Base-by-base conservation (phyloP, 352 stramenopile genomes). In the Phytopythium chamaehyphon region DNA sequence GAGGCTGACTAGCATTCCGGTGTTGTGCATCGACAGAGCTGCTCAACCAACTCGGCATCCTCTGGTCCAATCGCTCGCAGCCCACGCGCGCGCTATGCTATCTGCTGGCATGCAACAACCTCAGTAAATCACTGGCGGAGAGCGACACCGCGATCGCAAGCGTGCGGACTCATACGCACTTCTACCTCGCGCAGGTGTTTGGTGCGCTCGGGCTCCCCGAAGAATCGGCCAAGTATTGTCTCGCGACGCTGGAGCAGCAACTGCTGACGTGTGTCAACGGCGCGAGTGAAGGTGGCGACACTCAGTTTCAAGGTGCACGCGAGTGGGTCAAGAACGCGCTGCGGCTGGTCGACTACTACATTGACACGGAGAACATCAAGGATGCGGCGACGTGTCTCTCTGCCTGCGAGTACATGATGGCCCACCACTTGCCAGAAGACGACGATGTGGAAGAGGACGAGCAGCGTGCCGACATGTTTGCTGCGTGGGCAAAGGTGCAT, bases 181-280 rank as follows among this genome's bases (percentile, higher is more conserved):
- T 91, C 47, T 91, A 87, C 55, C 50, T 91, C 40, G 80, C 80
- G 7, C 80, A 91, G 40, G 64, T 88, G 26, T 91, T 84, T 42
- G 72, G 71, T 15, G 64, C 59, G 10, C 66, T 91, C 16, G 55
- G 75, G 8, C 50, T 69, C 33, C 57, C 73, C 1, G 69, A 81
- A 19, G 64, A 73, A 23, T 88, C 80, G 15, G 77, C 80, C 9
- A 60, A 51, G 55, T 85, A 75, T 49, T 91, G 80, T 43, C 55
- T 84, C 19, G 62, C 64, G 15, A 91, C 80, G n/a, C 59, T 91
- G 1, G 73, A 86, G 53, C 51, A 83, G 23, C 80, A 91, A 42
- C 40, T 91, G 24, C 42, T 59, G 35, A 35, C 51, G 22, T 56
- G 54, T 44, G 48, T 55, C 22, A 12, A 42, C 8, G 15, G 23